phyloP scores from a whole-genome alignment of 148 eudicot genomes.

The Diospyros lotus region DNA sequence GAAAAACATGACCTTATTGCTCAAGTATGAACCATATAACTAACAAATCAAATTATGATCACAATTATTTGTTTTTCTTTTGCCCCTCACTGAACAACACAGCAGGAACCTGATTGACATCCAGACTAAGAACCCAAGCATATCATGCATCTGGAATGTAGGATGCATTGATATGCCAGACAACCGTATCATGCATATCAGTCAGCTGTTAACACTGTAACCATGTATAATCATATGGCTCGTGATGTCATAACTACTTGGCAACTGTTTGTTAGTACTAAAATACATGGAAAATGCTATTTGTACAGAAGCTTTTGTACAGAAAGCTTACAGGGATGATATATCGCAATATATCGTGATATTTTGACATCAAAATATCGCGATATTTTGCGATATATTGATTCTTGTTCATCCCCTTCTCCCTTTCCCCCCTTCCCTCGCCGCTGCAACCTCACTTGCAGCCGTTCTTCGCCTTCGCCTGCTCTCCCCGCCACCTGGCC shows the following conservation, averaged over 20 bases:
- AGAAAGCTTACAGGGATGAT: no score
- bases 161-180: not conserved
- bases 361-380: no score
- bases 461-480: no score
- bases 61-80: not conserved
- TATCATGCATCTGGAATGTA: not conserved
- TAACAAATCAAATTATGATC: not conserved
- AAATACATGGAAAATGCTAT: no score
- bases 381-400: no score
- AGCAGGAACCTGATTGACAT: not conserved
- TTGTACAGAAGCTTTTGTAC: no score
- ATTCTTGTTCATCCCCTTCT: no score
- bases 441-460: no score
- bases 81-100: not conserved
- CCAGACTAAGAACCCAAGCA: not conserved
- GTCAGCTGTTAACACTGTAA: not conserved
- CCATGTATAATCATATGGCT: not conserved
- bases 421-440: no score
- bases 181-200: not conserved
- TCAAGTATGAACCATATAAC: not conserved
- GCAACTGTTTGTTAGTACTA: not conserved
- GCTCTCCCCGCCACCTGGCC: no score
- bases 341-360: no score
- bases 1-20: constrained; percentile 3
- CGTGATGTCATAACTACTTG: not conserved